Conservation (phyloP, 495 filamentous ascomycete genomes). For the Penicillium nucicola region DNA sequence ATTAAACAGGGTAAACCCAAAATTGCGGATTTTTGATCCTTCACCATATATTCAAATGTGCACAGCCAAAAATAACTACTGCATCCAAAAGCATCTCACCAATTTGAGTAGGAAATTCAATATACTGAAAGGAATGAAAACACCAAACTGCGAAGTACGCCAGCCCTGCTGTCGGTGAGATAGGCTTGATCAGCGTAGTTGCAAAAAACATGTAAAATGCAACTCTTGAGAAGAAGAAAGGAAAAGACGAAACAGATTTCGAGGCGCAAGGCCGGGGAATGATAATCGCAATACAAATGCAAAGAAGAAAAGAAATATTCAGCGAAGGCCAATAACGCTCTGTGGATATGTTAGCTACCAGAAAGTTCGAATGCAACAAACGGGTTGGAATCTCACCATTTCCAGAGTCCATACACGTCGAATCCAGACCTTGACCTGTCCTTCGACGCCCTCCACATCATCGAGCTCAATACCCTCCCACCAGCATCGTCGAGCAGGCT, state of each 20-base stretch:
- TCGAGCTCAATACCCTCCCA: conserved; percentile 98
- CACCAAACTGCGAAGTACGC: conserved; percentile 16
- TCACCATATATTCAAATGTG: neutral
- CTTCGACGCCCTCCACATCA: conserved; percentile 84
- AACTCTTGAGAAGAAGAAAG: conserved; percentile 1
- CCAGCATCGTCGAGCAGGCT: conserved; percentile 95
- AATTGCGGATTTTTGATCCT: neutral
- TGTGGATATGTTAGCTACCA: conserved; percentile 31
- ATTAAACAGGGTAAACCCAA: neutral
- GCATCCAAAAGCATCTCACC: neutral
- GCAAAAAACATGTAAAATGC: conserved; percentile 3
- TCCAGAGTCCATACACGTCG: conserved; percentile 96
- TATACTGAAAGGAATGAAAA: conserved; percentile 8
- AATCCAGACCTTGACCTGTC: conserved; percentile 96
- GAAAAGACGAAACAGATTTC: conserved; percentile 9
- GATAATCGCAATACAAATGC: conserved; percentile 29
- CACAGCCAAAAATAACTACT: neutral
- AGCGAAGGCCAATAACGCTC: conserved; percentile 89
- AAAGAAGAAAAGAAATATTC: conserved; percentile 26
- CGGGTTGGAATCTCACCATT: conserved; percentile 61
- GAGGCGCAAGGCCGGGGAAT: conserved; percentile 17
- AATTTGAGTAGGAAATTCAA: conserved; percentile 12
- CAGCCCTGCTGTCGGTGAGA: conserved; percentile 12
- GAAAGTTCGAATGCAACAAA: neutral
- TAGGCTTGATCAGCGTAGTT: neutral